Conservation (phyloP, 2,329 filamentous ascomycete genomes). For the Botrytis pseudocinerea region DNA sequence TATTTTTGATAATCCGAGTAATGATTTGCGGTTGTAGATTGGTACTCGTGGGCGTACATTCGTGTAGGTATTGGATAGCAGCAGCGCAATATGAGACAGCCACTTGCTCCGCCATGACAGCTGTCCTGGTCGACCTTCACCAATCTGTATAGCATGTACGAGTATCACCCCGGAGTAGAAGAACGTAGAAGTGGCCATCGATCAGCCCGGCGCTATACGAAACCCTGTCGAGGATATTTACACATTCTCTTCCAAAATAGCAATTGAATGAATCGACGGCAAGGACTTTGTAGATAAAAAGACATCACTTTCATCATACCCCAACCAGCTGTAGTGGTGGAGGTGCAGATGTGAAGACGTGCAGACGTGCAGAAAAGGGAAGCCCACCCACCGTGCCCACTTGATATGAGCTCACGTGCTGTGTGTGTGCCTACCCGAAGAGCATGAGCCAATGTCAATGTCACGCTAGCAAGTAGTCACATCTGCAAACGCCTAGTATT, state of each 20-base stretch:
- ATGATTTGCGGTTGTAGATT: not conserved
- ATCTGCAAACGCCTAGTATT: not conserved
- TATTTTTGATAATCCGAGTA: not conserved
- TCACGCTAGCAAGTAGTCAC: not conserved
- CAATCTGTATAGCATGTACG: not conserved
- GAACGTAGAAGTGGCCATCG: not conserved
- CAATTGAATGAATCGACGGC: not conserved
- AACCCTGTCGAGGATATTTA: not conserved
- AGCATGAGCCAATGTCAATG: not conserved
- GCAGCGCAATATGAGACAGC: not conserved
- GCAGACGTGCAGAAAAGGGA: not conserved
- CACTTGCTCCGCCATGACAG: not conserved
- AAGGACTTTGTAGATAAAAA: not conserved
- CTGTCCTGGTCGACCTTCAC: not conserved
- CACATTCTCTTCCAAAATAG: not conserved
- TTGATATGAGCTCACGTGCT: not conserved
- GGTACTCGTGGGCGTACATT: not conserved
- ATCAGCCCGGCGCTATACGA: not conserved
- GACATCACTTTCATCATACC: not conserved
- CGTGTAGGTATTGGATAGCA: not conserved
- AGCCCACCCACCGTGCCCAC: not conserved
- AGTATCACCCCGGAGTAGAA: not conserved
- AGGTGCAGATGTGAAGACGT: not conserved
- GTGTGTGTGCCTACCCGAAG: not conserved
- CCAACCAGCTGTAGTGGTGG: too few relatives aligned